Evolutionary conservation across 768 basidiomycete genomes (phyloP).

Genomic region (Lactarius indigo): DNA sequence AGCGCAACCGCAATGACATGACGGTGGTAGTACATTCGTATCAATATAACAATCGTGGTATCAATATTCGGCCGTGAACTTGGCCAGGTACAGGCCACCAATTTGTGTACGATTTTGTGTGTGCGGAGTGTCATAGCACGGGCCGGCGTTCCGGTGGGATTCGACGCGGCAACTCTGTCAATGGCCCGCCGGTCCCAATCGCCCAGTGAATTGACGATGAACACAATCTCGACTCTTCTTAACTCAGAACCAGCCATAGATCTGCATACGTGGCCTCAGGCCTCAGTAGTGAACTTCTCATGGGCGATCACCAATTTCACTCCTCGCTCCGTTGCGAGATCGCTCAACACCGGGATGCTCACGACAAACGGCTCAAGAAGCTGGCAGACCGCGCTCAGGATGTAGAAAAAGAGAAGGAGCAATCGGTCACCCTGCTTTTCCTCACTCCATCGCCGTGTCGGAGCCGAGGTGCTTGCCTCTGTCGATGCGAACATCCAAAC

Average conservation of each 20-base stretch:
- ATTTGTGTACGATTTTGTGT: no score
- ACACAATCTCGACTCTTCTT: neutral
- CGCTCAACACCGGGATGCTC: neutral
- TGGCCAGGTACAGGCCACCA: no score
- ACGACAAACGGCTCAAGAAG: neutral
- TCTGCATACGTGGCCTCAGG: neutral
- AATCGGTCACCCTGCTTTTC: constrained; percentile 62
- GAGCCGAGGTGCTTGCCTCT: constrained; percentile 50
- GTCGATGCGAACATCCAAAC: constrained; percentile 73
- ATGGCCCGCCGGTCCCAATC: no score
- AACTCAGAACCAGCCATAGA: neutral
- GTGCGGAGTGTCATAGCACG: no score
- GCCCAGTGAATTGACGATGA: neutral
- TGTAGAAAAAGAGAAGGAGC: constrained; percentile 39
- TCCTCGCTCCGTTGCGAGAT: neutral
- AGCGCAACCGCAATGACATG: no score
- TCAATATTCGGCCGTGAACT: no score
- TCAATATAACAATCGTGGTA: no score
- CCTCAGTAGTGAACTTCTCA: neutral
- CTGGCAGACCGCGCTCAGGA: constrained; percentile 42
- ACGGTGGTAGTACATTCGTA: no score
- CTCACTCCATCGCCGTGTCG: constrained; percentile 62
- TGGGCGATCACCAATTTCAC: neutral
- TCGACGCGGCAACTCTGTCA: no score
- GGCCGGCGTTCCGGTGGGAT: no score